Percentiles rank a stretch among this genome's conserved stretches.
Evolutionary conservation across 2,329 filamentous ascomycete genomes (phyloP).

Genomic region (Beauveria asiatica): DNA sequence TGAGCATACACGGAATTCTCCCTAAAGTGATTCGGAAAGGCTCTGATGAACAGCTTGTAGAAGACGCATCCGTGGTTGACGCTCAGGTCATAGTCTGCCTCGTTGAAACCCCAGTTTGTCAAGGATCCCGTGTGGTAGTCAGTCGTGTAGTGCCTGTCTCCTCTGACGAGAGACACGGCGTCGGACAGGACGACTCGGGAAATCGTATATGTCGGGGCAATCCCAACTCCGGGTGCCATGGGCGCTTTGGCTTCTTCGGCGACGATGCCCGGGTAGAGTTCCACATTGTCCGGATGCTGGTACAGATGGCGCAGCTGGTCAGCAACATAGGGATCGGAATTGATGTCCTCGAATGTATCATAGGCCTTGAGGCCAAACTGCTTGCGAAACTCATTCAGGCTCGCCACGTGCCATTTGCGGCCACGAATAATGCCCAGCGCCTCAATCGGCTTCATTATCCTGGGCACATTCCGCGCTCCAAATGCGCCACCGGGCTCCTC

Average conservation of each 20-base stretch:
- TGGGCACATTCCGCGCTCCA: slow-evolving; percentile 65
- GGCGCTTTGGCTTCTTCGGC: slow-evolving; percentile 67
- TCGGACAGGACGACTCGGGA: slow-evolving; percentile 70
- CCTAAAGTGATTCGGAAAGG: slow-evolving; percentile 74
- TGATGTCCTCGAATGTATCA: slow-evolving; percentile 75
- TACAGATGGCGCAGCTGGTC: slow-evolving; percentile 59
- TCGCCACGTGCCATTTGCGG: slow-evolving; percentile 67
- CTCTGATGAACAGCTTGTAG: slow-evolving; percentile 73
- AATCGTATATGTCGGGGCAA: slow-evolving; percentile 67
- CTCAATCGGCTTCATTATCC: slow-evolving; percentile 65
- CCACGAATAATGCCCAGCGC: slow-evolving; percentile 73
- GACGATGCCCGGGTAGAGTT: slow-evolving; percentile 72
- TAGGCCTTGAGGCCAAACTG: slow-evolving; percentile 72
- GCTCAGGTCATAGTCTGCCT: slow-evolving; percentile 62
- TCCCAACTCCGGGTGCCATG: slow-evolving; percentile 66
- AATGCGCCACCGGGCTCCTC: slow-evolving; percentile 72
- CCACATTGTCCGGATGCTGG: slow-evolving; percentile 70
- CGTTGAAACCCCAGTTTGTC: slow-evolving; percentile 78
- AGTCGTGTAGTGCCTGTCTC: slow-evolving; percentile 70
- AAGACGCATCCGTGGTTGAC: slow-evolving; percentile 77
- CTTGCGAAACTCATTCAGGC: slow-evolving; percentile 77
- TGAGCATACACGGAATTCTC: slow-evolving; percentile 73
- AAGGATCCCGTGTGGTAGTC: slow-evolving; percentile 67
- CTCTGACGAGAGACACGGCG: slow-evolving; percentile 68
- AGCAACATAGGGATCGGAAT: slow-evolving; percentile 63